phyloP scores from a whole-genome alignment of 345 rosid species.

The rapeseed (Brassica napus) region Da-Ae NC_063446.1:16214001-16214500 shows the following conservation, averaged over 20 bases:
- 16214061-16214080: no score
- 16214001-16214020: background rate
- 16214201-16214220: background rate
- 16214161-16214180: no score
- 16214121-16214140: background rate
- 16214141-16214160: background rate
- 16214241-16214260: background rate
- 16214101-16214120: background rate
- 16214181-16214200: background rate
- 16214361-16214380: no score
- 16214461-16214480: conserved; percentile 72
- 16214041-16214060: background rate
- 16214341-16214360: no score
- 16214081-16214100: background rate
- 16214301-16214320: background rate
- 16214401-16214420: conserved; percentile 46
- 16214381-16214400: no score
- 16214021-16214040: background rate
- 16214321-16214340: conserved; percentile 9
- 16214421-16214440: conserved; percentile 63
- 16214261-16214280: background rate
- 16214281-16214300: conserved; percentile 12
- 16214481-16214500: conserved; percentile 76
- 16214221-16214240: background rate
- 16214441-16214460: conserved; percentile 78